Conservation (phyloP, 164 flowering plant genomes). For the Macadamia integrifolia region DNA sequence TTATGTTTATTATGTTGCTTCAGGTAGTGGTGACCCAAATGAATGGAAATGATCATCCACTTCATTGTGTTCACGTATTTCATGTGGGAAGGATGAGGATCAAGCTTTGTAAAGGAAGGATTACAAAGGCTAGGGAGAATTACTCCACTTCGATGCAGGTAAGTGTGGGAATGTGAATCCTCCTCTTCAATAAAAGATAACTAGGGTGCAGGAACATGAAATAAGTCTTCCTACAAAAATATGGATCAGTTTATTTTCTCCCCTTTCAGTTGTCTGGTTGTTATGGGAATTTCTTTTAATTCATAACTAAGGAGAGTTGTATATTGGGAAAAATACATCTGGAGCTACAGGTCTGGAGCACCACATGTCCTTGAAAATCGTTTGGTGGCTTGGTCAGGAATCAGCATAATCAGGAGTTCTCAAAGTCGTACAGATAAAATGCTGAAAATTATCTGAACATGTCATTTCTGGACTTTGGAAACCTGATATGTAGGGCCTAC, state of each 20-base stretch:
- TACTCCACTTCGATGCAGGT: conserved; percentile 80
- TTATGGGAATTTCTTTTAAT: neutral
- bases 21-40: conserved; percentile 90
- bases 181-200: neutral
- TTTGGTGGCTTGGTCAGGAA: too few relatives aligned
- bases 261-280: too few relatives aligned
- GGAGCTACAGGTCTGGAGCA: too few relatives aligned
- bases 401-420: too few relatives aligned
- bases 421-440: too few relatives aligned
- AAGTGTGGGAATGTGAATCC: conserved; percentile 5
- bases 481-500: too few relatives aligned
- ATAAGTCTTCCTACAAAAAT: too few relatives aligned
- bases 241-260: too few relatives aligned
- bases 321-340: too few relatives aligned
- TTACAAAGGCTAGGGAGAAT: conserved; percentile 73
- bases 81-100: conserved; percentile 95
- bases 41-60: conserved; percentile 61
- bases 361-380: too few relatives aligned
- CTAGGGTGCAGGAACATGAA: neutral
- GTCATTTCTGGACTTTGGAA: too few relatives aligned
- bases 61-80: conserved; percentile 72
- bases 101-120: conserved; percentile 81
- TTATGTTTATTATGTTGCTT: conserved; percentile 1
- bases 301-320: neutral
- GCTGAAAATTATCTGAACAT: too few relatives aligned